Evolutionary conservation across 2,329 filamentous ascomycete genomes (phyloP), one percentile per base, ranked within the genome.

Genomic region (Fusarium marasasianum): DNA sequence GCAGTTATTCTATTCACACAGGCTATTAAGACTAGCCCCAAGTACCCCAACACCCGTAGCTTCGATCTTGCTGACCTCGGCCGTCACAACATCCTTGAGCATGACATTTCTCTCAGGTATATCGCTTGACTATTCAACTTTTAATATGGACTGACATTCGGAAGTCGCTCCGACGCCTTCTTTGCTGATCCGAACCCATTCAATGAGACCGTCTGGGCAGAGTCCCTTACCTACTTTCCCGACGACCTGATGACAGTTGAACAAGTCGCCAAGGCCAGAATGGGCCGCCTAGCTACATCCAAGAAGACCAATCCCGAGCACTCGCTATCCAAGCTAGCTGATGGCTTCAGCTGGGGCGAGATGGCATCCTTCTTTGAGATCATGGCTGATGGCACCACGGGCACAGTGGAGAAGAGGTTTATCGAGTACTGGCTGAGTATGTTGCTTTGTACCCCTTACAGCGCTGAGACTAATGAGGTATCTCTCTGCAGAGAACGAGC

Each of bases 321-420:
- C 35, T 66, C 63, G 8, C 29, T 66, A 11, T 66, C 60, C 6
- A 24, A 22, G 9, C 37, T 66, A 26, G 63, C 63, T 6, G 48
- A 65, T 0, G 63, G 63, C 3, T 66, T 66, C 24, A 65, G 60
- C 4, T 66, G 63, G 63, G 63, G 63, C 10, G 63, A 66, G 26
- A 66, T 66, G 63, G 63, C 63, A 8, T 66, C 63, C 11, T 66
- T 66, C 20, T 66, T 66, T 22, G 63, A 66, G 41, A 66, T 66
- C 35, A 66, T 65, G 63, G 63, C 63, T 26, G 63, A 65, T 7
- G 63, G 63, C 1, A 66, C 48, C 29, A 66, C 63, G 14, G 60
- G 60, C 48, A 66, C 63, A 29, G 63, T 56, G 40, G 48, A 66
- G 41, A 66, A 66, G 48, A 56, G 65, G 29, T 65, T 47, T 22